Evolutionary conservation across 1,139 yeast species (phyloP).

Genomic region (Meyerozyma sp.): DNA sequence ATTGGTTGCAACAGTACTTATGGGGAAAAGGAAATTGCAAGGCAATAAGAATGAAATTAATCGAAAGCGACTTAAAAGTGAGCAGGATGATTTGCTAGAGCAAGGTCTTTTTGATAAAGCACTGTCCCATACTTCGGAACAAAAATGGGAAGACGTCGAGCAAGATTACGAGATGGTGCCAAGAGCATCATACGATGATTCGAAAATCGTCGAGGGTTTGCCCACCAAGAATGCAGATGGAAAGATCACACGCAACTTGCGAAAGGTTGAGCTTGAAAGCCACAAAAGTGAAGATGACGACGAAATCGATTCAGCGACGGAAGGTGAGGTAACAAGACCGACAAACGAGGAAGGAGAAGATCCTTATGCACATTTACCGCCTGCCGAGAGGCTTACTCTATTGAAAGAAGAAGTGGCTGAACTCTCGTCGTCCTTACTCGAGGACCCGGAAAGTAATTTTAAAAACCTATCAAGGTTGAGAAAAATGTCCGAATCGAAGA

Average conservation of each 20-base stretch:
- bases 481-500: slow-evolving; percentile 64
- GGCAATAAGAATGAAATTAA: slow-evolving; percentile 35
- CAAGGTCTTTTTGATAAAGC: slow-evolving; percentile 10
- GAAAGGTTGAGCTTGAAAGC: slow-evolving; percentile 21
- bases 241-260: slow-evolving; percentile 56
- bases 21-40: slow-evolving; percentile 43
- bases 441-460: slow-evolving; percentile 87
- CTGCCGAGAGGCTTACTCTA: slow-evolving; percentile 51
- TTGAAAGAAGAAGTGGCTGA: slow-evolving; percentile 83
- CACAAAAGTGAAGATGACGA: slow-evolving; percentile 11
- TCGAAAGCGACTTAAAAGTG: slow-evolving; percentile 47
- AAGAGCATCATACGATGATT: slow-evolving; percentile 34
- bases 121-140: slow-evolving; percentile 6
- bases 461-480: slow-evolving; percentile 62
- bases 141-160: slow-evolving; percentile 55
- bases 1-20: slow-evolving; percentile 9
- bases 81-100: slow-evolving; percentile 38
- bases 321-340: slow-evolving; percentile 14
- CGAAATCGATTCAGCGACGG: slow-evolving; percentile 17
- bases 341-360: slow-evolving; percentile 34
- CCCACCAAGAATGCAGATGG: slow-evolving; percentile 80
- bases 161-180: slow-evolving; percentile 66
- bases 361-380: slow-evolving; percentile 45
- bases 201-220: slow-evolving; percentile 58
- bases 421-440: slow-evolving; percentile 70